Evolutionary conservation across 345 rosid genomes (phyloP).

Genomic region (Turritis glabra): DNA sequence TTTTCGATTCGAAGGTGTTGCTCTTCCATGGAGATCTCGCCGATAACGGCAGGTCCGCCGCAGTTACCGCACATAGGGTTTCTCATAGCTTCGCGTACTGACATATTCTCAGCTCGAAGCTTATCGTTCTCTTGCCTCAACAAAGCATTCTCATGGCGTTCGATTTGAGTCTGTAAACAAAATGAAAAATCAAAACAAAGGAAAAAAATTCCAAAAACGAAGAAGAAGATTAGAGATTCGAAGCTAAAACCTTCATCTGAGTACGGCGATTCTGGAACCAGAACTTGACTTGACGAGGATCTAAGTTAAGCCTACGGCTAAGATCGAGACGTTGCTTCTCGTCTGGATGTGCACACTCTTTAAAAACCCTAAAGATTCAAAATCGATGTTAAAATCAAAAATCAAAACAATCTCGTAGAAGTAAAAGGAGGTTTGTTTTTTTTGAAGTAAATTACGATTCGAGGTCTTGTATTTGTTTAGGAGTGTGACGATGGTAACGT

Average conservation of each 20-base stretch:
- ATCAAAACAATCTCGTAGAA: neutral
- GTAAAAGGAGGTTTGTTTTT: neutral
- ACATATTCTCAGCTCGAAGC: conserved; percentile 83
- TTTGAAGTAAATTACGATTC: conserved; percentile 56
- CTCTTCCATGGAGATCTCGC: conserved; percentile 82
- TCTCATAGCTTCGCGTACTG: conserved; percentile 91
- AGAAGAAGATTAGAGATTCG: neutral
- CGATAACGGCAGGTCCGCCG: conserved; percentile 82
- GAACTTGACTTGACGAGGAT: conserved; percentile 89
- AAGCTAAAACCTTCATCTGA: conserved; percentile 80
- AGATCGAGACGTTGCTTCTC: conserved; percentile 90
- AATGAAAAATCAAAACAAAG: neutral
- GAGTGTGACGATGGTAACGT: conserved; percentile 96
- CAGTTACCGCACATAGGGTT: conserved; percentile 88
- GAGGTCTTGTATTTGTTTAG: conserved; percentile 97
- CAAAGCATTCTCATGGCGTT: conserved; percentile 84
- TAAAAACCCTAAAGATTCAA: conserved; percentile 47
- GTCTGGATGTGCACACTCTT: conserved; percentile 93
- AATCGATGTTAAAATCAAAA: neutral
- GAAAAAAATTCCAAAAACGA: neutral
- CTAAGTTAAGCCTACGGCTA: conserved; percentile 70
- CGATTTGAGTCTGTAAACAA: conserved; percentile 69
- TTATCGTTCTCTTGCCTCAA: conserved; percentile 89
- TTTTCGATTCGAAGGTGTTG: conserved; percentile 89
- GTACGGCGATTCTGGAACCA: conserved; percentile 97